Conservation (phyloP, 148 eudicot species). For the Amaranthus palmeri region DNA sequence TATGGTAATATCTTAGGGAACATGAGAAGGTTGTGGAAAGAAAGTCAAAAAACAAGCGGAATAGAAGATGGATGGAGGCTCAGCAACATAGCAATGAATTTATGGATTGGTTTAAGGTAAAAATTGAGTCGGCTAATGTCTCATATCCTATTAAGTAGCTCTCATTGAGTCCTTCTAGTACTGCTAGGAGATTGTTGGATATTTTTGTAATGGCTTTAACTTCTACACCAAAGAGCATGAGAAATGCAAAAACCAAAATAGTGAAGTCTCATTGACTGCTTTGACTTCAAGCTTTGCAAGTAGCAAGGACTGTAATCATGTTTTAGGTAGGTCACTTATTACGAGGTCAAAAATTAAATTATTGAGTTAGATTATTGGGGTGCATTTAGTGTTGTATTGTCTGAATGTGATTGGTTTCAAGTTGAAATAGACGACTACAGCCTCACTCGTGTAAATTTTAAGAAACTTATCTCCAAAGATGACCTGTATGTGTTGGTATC, state of each 20-base stretch:
- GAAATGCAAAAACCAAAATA: not conserved
- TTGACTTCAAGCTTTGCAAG: constrained; percentile 10
- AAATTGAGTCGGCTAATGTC: not conserved
- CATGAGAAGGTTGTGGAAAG: not conserved
- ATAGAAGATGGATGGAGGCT: constrained; percentile 1
- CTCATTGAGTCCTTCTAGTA: not conserved
- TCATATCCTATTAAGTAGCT: constrained; percentile 1
- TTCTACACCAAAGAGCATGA: not conserved
- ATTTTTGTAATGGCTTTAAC: not conserved
- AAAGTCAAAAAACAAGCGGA: not conserved
- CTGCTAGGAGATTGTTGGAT: not conserved
- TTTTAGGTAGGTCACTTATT: not conserved
- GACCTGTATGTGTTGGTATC: not conserved
- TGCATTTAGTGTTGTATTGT: too few relatives aligned
- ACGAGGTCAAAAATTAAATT: not conserved
- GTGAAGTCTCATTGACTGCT: not conserved
- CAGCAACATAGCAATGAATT: not conserved
- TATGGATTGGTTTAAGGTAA: constrained; percentile 1
- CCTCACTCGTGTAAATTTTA: not conserved
- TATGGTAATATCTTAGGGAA: not conserved
- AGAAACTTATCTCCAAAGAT: not conserved
- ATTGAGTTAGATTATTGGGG: too few relatives aligned
- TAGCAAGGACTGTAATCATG: not conserved
- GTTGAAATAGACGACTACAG: too few relatives aligned
- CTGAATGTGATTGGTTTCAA: not conserved